Percentiles rank a stretch among this genome's conserved stretches.
Evolutionary conservation across 345 rosid species (phyloP).

Genomic region (Draba incana): DNA sequence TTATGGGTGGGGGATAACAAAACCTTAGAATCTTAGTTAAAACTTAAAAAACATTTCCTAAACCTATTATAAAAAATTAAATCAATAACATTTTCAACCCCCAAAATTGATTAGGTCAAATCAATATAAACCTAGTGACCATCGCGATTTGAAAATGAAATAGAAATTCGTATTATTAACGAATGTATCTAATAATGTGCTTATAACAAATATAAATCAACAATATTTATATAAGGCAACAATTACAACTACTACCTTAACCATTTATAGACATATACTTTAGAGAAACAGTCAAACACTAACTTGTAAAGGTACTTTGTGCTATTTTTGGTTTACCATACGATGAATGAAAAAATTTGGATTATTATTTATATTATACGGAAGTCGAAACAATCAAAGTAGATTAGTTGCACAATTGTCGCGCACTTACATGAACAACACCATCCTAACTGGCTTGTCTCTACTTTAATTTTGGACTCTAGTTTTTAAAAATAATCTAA

Average conservation of each 20-base stretch:
- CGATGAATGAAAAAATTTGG: not conserved
- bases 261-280: constrained; percentile 7
- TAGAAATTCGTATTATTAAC: too few relatives aligned
- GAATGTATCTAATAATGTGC: not conserved
- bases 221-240: not conserved
- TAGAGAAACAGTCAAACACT: not conserved
- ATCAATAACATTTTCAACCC: not conserved
- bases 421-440: constrained; percentile 39
- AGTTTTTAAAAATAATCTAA: constrained; percentile 12
- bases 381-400: constrained; percentile 17
- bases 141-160: not conserved
- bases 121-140: not conserved
- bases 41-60: constrained; percentile 17
- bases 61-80: not conserved
- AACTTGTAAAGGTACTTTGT: constrained; percentile 1
- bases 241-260: constrained; percentile 12
- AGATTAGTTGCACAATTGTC: constrained; percentile 42
- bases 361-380: not conserved
- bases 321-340: not conserved
- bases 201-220: not conserved
- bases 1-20: constrained; percentile 5
- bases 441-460: constrained; percentile 43
- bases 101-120: constrained; percentile 18
- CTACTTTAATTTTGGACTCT: constrained; percentile 40
- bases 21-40: constrained; percentile 8